Percentiles rank a stretch among this genome's conserved stretches.
phyloP scores from a whole-genome alignment of 164 flowering plant species.

The Chimonanthus praecox region DNA sequence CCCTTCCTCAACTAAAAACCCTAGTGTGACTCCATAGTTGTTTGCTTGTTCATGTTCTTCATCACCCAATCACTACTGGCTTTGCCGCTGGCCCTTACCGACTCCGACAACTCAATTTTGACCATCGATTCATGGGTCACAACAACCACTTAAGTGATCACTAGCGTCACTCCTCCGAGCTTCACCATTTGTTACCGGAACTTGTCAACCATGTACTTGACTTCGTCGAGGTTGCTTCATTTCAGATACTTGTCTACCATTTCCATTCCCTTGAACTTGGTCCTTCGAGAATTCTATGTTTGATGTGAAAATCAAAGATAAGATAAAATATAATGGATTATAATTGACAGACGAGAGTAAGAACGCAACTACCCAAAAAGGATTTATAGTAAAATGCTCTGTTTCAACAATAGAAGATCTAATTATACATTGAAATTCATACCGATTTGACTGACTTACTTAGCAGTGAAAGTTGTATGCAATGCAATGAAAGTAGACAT shows the following conservation, averaged over 20 bases:
- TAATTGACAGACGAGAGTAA: too few relatives aligned
- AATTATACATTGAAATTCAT: too few relatives aligned
- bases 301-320: too few relatives aligned
- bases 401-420: too few relatives aligned
- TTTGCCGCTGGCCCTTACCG: constrained; percentile 43
- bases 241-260: constrained; percentile 38
- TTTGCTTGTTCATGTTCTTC: constrained; percentile 53
- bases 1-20: constrained; percentile 17
- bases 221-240: constrained; percentile 53
- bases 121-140: constrained; percentile 19
- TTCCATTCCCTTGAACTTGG: neutral
- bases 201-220: constrained; percentile 50
- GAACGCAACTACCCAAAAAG: too few relatives aligned
- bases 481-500: too few relatives aligned
- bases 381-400: too few relatives aligned
- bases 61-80: constrained; percentile 67
- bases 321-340: too few relatives aligned
- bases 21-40: constrained; percentile 61
- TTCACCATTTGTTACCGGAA: constrained; percentile 35
- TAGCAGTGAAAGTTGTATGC: too few relatives aligned
- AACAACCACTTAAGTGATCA: constrained; percentile 47
- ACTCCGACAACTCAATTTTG: constrained; percentile 44
- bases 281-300: too few relatives aligned
- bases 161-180: constrained; percentile 41
- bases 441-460: too few relatives aligned